Percentiles rank a stretch among this genome's conserved stretches.
Evolutionary conservation across 768 basidiomycete genomes (phyloP).

Genomic region (Suillus subaureus): DNA sequence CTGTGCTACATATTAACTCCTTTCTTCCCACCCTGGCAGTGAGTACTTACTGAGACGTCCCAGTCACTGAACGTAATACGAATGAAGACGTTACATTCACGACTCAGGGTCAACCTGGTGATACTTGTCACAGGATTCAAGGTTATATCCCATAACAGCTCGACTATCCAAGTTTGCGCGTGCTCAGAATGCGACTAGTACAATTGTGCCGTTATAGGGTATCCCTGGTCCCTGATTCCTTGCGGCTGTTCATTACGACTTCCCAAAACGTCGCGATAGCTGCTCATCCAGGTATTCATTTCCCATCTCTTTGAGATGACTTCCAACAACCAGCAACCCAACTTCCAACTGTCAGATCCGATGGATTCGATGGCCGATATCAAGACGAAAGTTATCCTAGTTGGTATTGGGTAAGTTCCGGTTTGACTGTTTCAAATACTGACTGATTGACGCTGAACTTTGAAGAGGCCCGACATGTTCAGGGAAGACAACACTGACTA

Average conservation of each 20-base stretch:
- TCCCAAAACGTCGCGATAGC: not conserved
- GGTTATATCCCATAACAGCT: not conserved
- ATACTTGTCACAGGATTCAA: not conserved
- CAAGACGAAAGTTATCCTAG: slow-evolving; percentile 34
- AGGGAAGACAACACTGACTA: slow-evolving; percentile 96
- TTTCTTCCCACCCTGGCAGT: too few species aligned
- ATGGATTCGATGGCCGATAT: slow-evolving; percentile 25
- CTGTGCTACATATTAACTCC: too few species aligned
- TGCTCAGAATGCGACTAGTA: too few species aligned
- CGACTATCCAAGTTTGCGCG: not conserved
- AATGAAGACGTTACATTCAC: too few species aligned
- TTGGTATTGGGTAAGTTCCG: slow-evolving; percentile 58
- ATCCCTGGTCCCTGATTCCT: not conserved
- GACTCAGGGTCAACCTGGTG: not conserved
- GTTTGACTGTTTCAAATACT: not conserved
- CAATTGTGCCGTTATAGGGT: not conserved
- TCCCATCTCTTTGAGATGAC: not conserved
- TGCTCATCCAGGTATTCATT: not conserved
- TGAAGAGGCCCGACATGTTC: slow-evolving; percentile 87
- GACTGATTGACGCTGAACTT: not conserved
- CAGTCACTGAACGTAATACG: too few species aligned
- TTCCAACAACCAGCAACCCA: not conserved
- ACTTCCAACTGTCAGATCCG: not conserved
- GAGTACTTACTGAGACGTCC: too few species aligned
- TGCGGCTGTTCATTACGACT: too few species aligned